Base-by-base conservation (phyloP, 805 yeast genomes). In the Starmerella apicola region DNA sequence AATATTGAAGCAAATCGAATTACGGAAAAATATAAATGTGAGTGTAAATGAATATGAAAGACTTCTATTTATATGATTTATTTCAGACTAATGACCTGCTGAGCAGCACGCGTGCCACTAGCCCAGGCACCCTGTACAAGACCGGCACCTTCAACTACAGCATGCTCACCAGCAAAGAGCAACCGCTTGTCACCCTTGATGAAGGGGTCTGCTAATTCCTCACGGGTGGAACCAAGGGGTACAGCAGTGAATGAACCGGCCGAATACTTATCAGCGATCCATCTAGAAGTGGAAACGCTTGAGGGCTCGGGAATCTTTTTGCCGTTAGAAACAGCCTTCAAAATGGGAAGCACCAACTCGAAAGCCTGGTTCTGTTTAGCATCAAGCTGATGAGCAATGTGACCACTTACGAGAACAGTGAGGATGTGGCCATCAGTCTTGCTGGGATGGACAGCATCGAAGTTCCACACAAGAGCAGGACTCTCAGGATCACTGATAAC, bases 91-190 rank as follows among this genome's bases (percentile, higher is more conserved):
- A n/a, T 15, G 12, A 63, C 57, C 41, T 57, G 61, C 12, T 53
- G 47, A 1, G 74, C 75, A 37, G 70, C 75, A 48, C 85, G 62
- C 40, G 49, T 54, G 3, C 85, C 94, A 56, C 86, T 78, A 48
- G 66, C 63, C 73, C 83, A 82, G 0, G 94, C 94, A 1, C 94
- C 95, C 56, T 84, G 88, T 10, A 78, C 86, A 48, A 91, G 82
- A 0, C 94, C 94, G 4, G 88, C 82, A 10, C 94, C 94, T 49
- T 81, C 86, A 50, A 74, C 60, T 18, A 77, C 71, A 0, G 94
- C 78, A 54, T 83, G 94, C 55, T 84, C 95, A 7, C 95, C 95
- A 0, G 94, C 94, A 64, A 84, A 83, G 35, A 86, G 62, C 3
- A 83, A 60, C 4, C 45, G 29, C 37, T 38, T 38, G 19, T 66